Evolutionary conservation across 2,329 filamentous ascomycete genomes (phyloP).

Genomic region (Hymenoscyphus scutula): DNA sequence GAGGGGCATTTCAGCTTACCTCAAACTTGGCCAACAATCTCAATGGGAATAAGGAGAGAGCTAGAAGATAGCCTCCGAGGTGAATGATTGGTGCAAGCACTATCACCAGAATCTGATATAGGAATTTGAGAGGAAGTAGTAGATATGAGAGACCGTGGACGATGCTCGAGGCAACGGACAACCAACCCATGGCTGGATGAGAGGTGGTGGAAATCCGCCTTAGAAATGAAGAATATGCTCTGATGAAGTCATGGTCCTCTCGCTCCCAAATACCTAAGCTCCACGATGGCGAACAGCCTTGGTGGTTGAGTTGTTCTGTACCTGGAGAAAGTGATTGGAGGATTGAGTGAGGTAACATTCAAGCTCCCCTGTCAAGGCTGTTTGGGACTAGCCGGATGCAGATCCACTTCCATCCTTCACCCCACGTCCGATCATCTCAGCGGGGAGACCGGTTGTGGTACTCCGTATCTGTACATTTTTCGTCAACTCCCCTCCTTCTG

Average conservation of each 20-base stretch:
- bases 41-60: slow-evolving; percentile 28
- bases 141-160: slow-evolving; percentile 27
- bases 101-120: slow-evolving; percentile 22
- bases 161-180: slow-evolving; percentile 19
- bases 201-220: background rate
- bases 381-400: too few relatives aligned
- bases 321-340: too few relatives aligned
- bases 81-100: slow-evolving; percentile 31
- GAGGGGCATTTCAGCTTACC: slow-evolving; percentile 20
- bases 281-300: background rate
- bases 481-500: background rate
- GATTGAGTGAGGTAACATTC: too few relatives aligned
- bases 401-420: too few relatives aligned
- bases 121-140: slow-evolving; percentile 25
- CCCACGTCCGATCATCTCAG: too few relatives aligned
- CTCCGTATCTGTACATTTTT: background rate
- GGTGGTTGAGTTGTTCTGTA: background rate
- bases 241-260: background rate
- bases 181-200: slow-evolving; percentile 25
- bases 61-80: slow-evolving; percentile 25
- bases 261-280: background rate
- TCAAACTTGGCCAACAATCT: slow-evolving; percentile 33
- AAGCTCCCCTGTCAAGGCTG: too few relatives aligned
- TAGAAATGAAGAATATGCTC: background rate
- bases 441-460: too few relatives aligned